Conservation (phyloP, 139 green algal genomes). For the Chlamydomonas applanata region DNA sequence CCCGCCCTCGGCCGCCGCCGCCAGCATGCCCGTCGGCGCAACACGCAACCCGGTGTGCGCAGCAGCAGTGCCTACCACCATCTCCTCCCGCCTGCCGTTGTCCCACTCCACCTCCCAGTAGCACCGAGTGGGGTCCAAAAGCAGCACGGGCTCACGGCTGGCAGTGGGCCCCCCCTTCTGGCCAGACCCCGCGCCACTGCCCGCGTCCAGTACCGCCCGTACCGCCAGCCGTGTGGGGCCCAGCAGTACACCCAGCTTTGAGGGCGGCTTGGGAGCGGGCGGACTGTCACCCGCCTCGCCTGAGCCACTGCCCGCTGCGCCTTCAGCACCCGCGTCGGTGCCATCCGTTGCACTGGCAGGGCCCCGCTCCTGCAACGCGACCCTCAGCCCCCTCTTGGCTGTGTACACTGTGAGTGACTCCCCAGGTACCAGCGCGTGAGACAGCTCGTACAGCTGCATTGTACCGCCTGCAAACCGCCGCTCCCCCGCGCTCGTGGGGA, state of each 20-base stretch:
- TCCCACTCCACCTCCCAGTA: conserved; percentile 23
- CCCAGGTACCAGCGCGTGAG: conserved; percentile 15
- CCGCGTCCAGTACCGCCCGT: conserved; percentile 11
- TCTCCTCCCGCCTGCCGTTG: conserved; percentile 6
- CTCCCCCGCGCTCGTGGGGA: conserved; percentile 20
- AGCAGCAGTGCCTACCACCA: conserved; percentile 11
- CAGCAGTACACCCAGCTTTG: conserved; percentile 12
- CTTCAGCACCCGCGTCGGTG: not conserved
- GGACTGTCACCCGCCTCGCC: no score
- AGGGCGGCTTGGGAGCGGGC: not conserved
- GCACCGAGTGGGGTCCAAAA: conserved; percentile 1
- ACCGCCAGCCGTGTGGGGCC: conserved; percentile 9
- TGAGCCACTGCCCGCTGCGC: not conserved
- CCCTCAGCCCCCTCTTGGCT: conserved; percentile 20
- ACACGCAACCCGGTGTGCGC: conserved; percentile 11
- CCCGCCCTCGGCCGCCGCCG: not conserved
- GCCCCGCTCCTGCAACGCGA: not conserved
- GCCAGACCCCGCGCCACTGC: conserved; percentile 6
- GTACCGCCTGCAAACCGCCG: conserved; percentile 10
- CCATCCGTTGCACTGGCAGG: no score
- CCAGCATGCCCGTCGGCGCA: not conserved
- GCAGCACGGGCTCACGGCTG: not conserved
- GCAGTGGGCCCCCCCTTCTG: not conserved
- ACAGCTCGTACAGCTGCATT: conserved; percentile 29
- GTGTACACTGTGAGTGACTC: conserved; percentile 17